phyloP scores from a whole-genome alignment of 1,284 basidiomycete species.

The Ustilago trichophora region DNA sequence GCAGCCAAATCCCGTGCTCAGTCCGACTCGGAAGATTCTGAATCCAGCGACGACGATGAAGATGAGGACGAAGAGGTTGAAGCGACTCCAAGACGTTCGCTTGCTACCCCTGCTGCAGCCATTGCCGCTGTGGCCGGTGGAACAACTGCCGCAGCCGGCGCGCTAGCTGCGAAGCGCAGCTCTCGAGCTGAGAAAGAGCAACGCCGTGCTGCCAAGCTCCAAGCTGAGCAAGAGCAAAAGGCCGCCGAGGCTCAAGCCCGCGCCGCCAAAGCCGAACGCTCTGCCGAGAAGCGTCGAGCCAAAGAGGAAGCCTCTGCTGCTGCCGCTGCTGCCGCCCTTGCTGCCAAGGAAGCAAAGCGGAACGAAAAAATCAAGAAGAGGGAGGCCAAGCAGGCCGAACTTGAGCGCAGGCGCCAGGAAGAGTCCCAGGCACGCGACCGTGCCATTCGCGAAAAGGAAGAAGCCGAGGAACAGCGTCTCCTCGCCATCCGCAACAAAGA shows the following conservation, averaged over 20 bases:
- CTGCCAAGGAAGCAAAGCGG: conserved; percentile 44
- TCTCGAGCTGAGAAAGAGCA: conserved; percentile 23
- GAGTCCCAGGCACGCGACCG: conserved; percentile 38
- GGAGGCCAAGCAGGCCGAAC: conserved; percentile 31
- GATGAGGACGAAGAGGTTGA: conserved; percentile 14
- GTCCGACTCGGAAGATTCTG: conserved; percentile 14
- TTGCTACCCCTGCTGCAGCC: conserved; percentile 22
- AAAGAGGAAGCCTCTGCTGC: conserved; percentile 44
- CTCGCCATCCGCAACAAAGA: conserved; percentile 35
- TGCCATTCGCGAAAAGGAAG: conserved; percentile 34
- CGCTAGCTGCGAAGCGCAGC: conserved; percentile 21
- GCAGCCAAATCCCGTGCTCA: not conserved
- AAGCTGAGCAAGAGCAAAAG: conserved; percentile 29
- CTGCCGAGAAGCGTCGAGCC: conserved; percentile 32
- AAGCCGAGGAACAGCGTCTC: conserved; percentile 39
- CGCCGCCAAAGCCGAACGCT: conserved; percentile 28
- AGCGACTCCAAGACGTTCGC: conserved; percentile 10
- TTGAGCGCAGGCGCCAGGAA: conserved; percentile 33
- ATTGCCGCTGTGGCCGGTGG: conserved; percentile 18
- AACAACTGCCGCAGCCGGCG: conserved; percentile 11
- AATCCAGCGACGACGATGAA: conserved; percentile 15
- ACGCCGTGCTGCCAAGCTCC: conserved; percentile 16
- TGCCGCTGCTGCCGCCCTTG: conserved; percentile 40
- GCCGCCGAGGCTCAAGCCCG: conserved; percentile 25
- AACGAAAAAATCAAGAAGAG: conserved; percentile 31